These are phyloP conservation scores for Articulospora tetracladia DNA, from an alignment of 495 filamentous ascomycete species.

Conservation along the genomic window DNA sequence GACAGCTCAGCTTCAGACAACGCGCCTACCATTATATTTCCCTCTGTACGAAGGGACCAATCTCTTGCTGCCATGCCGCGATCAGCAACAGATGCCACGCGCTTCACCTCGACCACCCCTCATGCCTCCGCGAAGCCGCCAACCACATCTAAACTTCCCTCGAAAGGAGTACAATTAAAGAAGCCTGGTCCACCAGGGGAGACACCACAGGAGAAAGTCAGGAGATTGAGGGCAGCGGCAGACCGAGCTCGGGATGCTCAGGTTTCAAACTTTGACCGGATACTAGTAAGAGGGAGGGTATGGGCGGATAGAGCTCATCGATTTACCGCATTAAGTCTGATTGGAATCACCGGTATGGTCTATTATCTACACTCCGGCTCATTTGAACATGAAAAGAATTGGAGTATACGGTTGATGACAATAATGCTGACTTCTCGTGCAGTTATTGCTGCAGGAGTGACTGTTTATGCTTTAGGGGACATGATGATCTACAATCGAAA, in stretches of 20 bases:
- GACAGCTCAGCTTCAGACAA: neutral
- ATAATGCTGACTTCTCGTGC: constrained; percentile 16
- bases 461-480: constrained; percentile 76
- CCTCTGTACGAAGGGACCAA: neutral
- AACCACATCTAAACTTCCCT: constrained; percentile 22
- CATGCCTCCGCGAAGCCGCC: constrained; percentile 72
- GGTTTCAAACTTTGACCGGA: constrained; percentile 61
- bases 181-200: constrained; percentile 41
- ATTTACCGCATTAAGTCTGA: constrained; percentile 66
- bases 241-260: constrained; percentile 62
- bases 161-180: constrained; percentile 27
- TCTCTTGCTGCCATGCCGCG: constrained; percentile 58
- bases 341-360: constrained; percentile 72
- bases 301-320: constrained; percentile 84
- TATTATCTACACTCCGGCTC: neutral
- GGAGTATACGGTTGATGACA: neutral
- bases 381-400: neutral
- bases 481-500: constrained; percentile 84
- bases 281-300: constrained; percentile 63
- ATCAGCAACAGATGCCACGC: constrained; percentile 87
- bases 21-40: neutral
- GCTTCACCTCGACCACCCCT: constrained; percentile 89
- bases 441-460: constrained; percentile 72
- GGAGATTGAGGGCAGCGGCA: constrained; percentile 78
- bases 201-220: constrained; percentile 87